These are phyloP conservation scores for Cubamyces lactineus DNA, from an alignment of 768 basidiomycete genomes.

Conservation along the genomic window DNA sequence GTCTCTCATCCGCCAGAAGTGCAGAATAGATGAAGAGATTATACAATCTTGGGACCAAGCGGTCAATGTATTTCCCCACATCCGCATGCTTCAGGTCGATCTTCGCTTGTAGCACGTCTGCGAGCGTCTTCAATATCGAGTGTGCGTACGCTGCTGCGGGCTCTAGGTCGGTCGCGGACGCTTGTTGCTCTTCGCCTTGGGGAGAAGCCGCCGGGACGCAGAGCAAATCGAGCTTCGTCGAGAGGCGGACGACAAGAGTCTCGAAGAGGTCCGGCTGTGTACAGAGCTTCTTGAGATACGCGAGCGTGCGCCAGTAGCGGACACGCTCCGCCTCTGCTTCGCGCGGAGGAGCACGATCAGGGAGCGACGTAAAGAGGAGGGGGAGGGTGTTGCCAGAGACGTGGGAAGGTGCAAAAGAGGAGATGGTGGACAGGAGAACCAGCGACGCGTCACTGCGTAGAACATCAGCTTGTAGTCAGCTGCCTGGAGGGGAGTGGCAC, in stretches of 20 bases:
- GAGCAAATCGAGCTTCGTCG: constrained; percentile 75
- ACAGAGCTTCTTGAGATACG: constrained; percentile 73
- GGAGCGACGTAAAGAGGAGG: constrained; percentile 73
- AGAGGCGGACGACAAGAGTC: constrained; percentile 74
- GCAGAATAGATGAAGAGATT: constrained; percentile 58
- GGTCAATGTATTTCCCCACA: constrained; percentile 78
- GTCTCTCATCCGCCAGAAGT: constrained; percentile 27
- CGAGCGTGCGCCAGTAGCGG: constrained; percentile 68
- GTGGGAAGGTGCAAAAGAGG: constrained; percentile 59
- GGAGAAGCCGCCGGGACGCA: constrained; percentile 42
- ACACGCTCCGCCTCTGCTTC: constrained; percentile 58
- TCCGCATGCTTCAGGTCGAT: constrained; percentile 57
- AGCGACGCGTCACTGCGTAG: constrained; percentile 58
- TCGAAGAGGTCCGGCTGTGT: constrained; percentile 80
- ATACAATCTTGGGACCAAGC: constrained; percentile 71
- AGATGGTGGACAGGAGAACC: constrained; percentile 64
- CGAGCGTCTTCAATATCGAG: constrained; percentile 74
- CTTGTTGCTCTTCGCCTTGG: constrained; percentile 13
- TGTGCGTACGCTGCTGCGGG: constrained; percentile 83
- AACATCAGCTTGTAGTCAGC: not conserved
- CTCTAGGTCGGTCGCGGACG: constrained; percentile 48
- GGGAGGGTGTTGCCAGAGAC: constrained; percentile 81
- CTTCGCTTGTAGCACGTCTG: constrained; percentile 60
- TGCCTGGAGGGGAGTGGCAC: constrained; percentile 27
- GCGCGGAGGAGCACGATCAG: constrained; percentile 62